Evolutionary conservation across 768 basidiomycete genomes (phyloP), one percentile per base, ranked within the genome.

Genomic region (Termitomyces eurrhizus): DNA sequence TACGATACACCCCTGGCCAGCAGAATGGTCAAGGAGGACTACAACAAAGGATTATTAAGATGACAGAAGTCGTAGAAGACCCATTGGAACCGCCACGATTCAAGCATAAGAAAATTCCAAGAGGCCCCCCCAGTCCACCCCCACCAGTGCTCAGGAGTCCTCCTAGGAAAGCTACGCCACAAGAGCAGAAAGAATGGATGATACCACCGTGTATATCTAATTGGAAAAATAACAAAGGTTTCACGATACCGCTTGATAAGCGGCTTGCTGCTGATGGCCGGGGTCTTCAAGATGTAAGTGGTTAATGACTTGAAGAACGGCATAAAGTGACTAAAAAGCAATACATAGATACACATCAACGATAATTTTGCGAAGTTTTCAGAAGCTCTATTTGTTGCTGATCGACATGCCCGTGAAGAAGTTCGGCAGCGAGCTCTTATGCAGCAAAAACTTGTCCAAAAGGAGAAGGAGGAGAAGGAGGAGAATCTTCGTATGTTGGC

Each of bases 221-320:
- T 76, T 99, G 97, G 97, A 99, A 99, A 80, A 99, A 99, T 80
- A 98, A 98, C 86, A 99, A 98, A 77, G 97, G 97, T 83, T 99
- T 95, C 73, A 98, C 97, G 1, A 98, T 98, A 68, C 96, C 97
- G 41, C 82, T 98, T 37, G 97, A 98, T 72, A 98, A 99, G 77
- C 92, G 96, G 64, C 79, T 99, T 56, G 97, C 97, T 42, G 96
- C 97, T 4, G 97, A 98, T 73, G 96, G 96, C n/a, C 84, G 96
- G 66, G 97, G 97, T 60, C 81, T 99, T 37, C 97, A 99, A 74
- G 97, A 99, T 72, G 96, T 97, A 64, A 72, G 92, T 80, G 35
- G 18, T n/a, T 35, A 32, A 8, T 42, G 24, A 18, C 37, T 60
- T 37, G 60, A 36, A 11, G 49, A 18, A 18, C 16, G 64, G 4